Evolutionary conservation across 768 basidiomycete genomes (phyloP).

Genomic region (Auriscalpium orientale): DNA sequence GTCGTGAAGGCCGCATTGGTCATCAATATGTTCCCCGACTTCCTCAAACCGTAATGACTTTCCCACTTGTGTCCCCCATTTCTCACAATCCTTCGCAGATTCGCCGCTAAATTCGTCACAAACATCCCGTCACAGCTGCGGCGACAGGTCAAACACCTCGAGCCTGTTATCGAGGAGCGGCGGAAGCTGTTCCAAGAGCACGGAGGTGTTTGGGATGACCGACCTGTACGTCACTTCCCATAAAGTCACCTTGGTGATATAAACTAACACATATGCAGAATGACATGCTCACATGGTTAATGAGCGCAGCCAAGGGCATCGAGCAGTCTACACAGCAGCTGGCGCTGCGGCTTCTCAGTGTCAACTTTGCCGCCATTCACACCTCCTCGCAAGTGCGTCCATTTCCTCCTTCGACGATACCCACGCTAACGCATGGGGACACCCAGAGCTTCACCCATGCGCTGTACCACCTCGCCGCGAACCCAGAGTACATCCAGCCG

Average conservation of each 20-base stretch:
- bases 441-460: constrained; percentile 3
- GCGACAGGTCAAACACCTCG: background rate
- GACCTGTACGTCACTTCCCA: background rate
- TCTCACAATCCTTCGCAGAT: background rate
- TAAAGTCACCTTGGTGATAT: background rate
- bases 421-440: background rate
- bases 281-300: constrained; percentile 36
- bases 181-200: background rate
- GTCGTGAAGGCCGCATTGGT: constrained; percentile 25
- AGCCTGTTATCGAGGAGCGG: background rate
- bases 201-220: constrained; percentile 1
- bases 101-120: background rate
- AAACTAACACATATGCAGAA: constrained; percentile 19
- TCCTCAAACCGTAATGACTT: constrained; percentile 26
- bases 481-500: constrained; percentile 17
- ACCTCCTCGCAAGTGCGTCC: constrained; percentile 24
- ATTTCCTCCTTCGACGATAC: background rate
- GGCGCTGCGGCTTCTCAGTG: constrained; percentile 23
- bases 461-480: constrained; percentile 16
- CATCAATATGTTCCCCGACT: constrained; percentile 27
- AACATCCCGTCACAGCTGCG: background rate
- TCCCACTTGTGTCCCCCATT: background rate
- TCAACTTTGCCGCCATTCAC: constrained; percentile 33
- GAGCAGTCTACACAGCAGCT: constrained; percentile 24
- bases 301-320: constrained; percentile 25